These are phyloP conservation scores for Umbilicus rupestris DNA, from an alignment of 164 flowering plant genomes.

Conservation along the genomic window DNA sequence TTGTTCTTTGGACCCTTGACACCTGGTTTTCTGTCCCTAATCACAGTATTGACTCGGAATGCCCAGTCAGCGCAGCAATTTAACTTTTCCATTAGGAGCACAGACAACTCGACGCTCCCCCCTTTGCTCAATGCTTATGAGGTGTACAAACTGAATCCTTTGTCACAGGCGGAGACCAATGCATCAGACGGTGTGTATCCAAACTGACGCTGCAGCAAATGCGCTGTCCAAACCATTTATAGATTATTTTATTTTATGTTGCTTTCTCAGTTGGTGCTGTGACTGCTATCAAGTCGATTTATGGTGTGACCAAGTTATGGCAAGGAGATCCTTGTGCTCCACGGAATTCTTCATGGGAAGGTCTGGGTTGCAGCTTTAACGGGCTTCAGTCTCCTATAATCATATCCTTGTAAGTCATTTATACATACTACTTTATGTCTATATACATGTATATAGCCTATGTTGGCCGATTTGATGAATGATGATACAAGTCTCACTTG, in stretches of 20 bases:
- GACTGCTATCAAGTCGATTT: not conserved
- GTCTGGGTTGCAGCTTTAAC: conserved; percentile 8
- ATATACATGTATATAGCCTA: not conserved
- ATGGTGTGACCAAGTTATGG: conserved; percentile 10
- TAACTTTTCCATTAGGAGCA: conserved; percentile 6
- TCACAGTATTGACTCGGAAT: too few species aligned
- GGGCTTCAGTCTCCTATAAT: not conserved
- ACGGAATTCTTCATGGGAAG: conserved; percentile 3
- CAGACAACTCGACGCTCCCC: conserved; percentile 20
- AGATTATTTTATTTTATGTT: not conserved
- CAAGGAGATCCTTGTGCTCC: conserved; percentile 15
- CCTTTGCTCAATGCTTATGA: conserved; percentile 30
- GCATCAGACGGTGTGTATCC: conserved; percentile 11
- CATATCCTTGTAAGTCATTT: conserved; percentile 9
- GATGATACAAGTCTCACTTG: not conserved
- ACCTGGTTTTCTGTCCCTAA: not conserved
- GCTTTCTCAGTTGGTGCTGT: conserved; percentile 7
- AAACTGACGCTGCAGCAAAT: too few species aligned
- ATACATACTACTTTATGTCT: not conserved
- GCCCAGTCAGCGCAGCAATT: not conserved
- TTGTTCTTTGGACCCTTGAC: conserved; percentile 10
- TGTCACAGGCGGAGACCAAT: conserved; percentile 16
- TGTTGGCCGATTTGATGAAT: not conserved
- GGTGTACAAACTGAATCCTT: conserved; percentile 11
- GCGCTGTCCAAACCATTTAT: not conserved